phyloP scores from a whole-genome alignment of 2,329 filamentous ascomycete species.

The Colletotrichum brevisporum region DNA sequence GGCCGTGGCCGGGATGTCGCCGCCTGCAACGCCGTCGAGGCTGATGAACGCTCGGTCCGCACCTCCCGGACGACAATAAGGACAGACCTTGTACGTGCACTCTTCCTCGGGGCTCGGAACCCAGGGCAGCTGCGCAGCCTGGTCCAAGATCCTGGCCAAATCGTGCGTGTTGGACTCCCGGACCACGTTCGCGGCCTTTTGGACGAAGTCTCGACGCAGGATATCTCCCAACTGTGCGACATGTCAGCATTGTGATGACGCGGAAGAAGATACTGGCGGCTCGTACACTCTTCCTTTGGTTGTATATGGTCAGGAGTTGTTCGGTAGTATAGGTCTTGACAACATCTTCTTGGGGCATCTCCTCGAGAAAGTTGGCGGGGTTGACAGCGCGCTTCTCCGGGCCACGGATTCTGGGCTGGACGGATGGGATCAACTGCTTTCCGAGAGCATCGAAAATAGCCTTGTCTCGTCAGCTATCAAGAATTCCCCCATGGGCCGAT shows the following conservation, averaged over 20 bases:
- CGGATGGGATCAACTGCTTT: constrained; percentile 47
- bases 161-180: constrained; percentile 11
- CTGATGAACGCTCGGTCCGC: constrained; percentile 63
- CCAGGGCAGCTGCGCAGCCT: constrained; percentile 52
- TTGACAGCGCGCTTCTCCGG: constrained; percentile 58
- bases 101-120: constrained; percentile 54
- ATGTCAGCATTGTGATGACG: neutral
- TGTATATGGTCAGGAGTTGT: constrained; percentile 63
- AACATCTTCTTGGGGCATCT: constrained; percentile 58
- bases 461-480: constrained; percentile 43
- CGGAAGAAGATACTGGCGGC: neutral
- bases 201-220: constrained; percentile 32
- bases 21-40: constrained; percentile 64
- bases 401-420: constrained; percentile 55
- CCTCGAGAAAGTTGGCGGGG: constrained; percentile 59
- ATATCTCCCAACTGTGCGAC: constrained; percentile 24
- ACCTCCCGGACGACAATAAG: constrained; percentile 60
- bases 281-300: constrained; percentile 64
- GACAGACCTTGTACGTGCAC: constrained; percentile 67
- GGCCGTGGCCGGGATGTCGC: constrained; percentile 64
- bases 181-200: constrained; percentile 4
- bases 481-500: constrained; percentile 31
- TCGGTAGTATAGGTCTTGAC: constrained; percentile 58
- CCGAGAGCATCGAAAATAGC: constrained; percentile 55
- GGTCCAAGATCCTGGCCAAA: constrained; percentile 17